Evolutionary conservation across 768 basidiomycete genomes (phyloP).

Genomic region (Xerocomus potaroensis): DNA sequence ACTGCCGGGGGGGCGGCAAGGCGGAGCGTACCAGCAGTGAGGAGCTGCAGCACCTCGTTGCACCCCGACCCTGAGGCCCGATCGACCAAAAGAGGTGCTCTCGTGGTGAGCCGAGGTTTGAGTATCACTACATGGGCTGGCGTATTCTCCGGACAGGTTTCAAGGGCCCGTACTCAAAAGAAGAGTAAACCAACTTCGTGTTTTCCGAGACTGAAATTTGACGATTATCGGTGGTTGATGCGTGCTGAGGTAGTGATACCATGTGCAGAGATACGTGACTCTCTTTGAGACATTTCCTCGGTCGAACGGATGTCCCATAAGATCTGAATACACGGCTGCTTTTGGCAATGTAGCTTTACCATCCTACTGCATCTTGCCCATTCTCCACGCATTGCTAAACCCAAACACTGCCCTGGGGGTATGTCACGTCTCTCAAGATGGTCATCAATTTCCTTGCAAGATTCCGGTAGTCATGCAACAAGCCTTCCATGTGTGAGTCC

Average conservation of each 20-base stretch:
- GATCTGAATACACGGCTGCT: slow-evolving; percentile 45
- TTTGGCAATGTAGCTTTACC: slow-evolving; percentile 38
- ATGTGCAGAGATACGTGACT: slow-evolving; percentile 45
- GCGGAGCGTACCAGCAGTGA: slow-evolving; percentile 35
- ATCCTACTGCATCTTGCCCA: slow-evolving; percentile 51
- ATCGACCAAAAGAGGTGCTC: slow-evolving; percentile 48
- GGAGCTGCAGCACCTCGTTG: slow-evolving; percentile 48
- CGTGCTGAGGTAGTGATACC: slow-evolving; percentile 36
- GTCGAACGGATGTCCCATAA: slow-evolving; percentile 23
- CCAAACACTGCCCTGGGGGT: slow-evolving; percentile 25
- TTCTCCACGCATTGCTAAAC: slow-evolving; percentile 44
- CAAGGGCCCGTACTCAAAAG: slow-evolving; percentile 60
- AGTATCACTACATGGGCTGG: not conserved
- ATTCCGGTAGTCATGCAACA: slow-evolving; percentile 51
- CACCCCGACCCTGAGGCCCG: slow-evolving; percentile 45
- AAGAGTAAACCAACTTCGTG: slow-evolving; percentile 50
- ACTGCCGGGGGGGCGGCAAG: slow-evolving; percentile 41
- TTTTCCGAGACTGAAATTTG: too few relatives aligned
- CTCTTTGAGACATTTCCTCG: not conserved
- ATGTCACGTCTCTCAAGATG: slow-evolving; percentile 53
- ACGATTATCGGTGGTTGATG: not conserved
- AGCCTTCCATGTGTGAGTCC: slow-evolving; percentile 56
- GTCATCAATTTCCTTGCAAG: slow-evolving; percentile 50
- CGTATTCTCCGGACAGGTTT: slow-evolving; percentile 37
- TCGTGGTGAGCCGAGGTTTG: slow-evolving; percentile 40